phyloP scores from a whole-genome alignment of 2,329 filamentous ascomycete genomes.

The Acephala macrosclerotiorum region DNA sequence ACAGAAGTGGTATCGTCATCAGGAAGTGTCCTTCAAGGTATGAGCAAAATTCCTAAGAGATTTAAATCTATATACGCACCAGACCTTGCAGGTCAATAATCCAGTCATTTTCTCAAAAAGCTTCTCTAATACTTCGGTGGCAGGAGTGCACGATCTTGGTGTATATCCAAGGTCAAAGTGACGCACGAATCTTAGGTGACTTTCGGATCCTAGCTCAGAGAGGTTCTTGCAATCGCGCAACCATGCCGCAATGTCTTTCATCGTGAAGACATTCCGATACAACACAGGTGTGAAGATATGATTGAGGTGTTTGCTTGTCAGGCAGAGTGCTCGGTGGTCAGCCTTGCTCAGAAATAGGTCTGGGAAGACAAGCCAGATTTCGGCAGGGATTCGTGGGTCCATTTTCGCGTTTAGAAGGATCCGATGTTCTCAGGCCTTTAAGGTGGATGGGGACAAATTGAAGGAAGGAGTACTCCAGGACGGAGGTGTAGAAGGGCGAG shows the following conservation, averaged over 20 bases:
- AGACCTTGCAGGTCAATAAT: constrained; percentile 8
- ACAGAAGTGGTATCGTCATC: not conserved
- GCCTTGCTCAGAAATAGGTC: not conserved
- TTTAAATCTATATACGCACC: not conserved
- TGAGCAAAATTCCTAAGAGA: not conserved
- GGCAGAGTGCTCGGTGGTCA: not conserved
- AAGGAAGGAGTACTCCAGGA: too few relatives aligned
- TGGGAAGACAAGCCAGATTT: not conserved
- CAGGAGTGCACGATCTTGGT: not conserved
- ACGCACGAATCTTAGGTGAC: not conserved
- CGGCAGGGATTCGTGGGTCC: not conserved
- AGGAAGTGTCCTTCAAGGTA: not conserved
- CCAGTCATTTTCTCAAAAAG: constrained; percentile 1
- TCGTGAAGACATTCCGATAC: not conserved
- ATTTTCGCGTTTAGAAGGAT: not conserved
- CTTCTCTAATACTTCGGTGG: not conserved
- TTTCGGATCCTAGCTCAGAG: not conserved
- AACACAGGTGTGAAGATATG: constrained; percentile 5
- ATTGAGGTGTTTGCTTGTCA: not conserved
- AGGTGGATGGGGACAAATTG: too few relatives aligned
- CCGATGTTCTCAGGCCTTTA: too few relatives aligned
- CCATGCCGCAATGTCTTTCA: not conserved
- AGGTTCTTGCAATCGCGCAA: not conserved
- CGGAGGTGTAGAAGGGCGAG: too few relatives aligned
- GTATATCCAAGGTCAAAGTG: constrained; percentile 3